phyloP scores from a whole-genome alignment of 2,329 filamentous ascomycete species.

The Talaromyces atroroseus region DNA sequence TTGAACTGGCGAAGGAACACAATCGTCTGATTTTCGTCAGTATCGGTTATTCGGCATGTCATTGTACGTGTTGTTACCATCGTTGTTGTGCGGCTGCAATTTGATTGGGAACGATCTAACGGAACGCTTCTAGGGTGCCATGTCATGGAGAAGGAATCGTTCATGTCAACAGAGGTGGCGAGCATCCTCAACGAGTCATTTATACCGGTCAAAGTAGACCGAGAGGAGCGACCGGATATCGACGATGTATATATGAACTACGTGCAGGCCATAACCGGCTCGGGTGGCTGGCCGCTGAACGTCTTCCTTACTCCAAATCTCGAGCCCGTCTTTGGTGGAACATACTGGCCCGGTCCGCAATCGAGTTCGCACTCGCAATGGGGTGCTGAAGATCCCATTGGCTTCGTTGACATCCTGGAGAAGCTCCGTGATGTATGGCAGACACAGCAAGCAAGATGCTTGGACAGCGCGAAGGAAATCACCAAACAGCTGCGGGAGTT shows the following conservation, averaged over 20 bases:
- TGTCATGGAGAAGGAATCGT: conserved; percentile 89
- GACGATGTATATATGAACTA: conserved; percentile 99
- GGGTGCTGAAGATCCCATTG: conserved; percentile 54
- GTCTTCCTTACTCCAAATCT: conserved; percentile 93
- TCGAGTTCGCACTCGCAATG: conserved; percentile 43
- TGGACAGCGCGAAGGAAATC: conserved; percentile 77
- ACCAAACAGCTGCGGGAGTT: conserved; percentile 77
- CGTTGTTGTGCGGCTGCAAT: neutral
- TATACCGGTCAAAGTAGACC: conserved; percentile 86
- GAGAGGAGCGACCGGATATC: conserved; percentile 88
- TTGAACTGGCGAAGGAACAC: conserved; percentile 69
- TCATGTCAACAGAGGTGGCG: conserved; percentile 76
- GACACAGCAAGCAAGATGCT: conserved; percentile 75
- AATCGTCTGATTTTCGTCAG: conserved; percentile 91
- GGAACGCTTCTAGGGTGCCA: conserved; percentile 60
- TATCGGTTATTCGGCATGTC: conserved; percentile 91
- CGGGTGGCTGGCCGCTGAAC: conserved; percentile 90
- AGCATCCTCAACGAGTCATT: conserved; percentile 78
- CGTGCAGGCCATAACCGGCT: conserved; percentile 84
- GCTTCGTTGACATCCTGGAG: conserved; percentile 74
- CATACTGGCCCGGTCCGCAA: conserved; percentile 85
- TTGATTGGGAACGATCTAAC: neutral
- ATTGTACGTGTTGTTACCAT: conserved; percentile 58
- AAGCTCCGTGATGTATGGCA: conserved; percentile 73
- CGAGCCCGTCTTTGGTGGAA: conserved; percentile 91